Evolutionary conservation across 768 basidiomycete species (phyloP).

Genomic region (Hemileccinum rubropunctum): DNA sequence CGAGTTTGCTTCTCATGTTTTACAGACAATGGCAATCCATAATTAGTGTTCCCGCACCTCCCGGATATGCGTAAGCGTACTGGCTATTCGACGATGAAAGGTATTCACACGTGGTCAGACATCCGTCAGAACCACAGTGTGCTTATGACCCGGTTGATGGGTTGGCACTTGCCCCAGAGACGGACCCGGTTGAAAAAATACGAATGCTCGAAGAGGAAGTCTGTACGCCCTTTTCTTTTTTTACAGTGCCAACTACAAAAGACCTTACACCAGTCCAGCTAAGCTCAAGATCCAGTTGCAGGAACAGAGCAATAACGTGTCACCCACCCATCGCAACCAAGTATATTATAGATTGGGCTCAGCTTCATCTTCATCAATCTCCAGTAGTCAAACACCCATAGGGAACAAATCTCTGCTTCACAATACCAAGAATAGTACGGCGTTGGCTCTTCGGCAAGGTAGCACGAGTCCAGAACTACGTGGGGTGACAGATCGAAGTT

Average conservation of each 20-base stretch:
- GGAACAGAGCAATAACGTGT: slow-evolving; percentile 43
- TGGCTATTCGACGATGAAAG: background rate
- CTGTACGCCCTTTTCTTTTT: slow-evolving; percentile 39
- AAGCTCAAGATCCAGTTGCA: slow-evolving; percentile 61
- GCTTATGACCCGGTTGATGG: slow-evolving; percentile 87
- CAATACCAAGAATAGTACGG: slow-evolving; percentile 1
- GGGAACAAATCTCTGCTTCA: slow-evolving; percentile 7
- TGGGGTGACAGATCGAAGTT: slow-evolving; percentile 36
- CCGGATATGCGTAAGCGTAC: slow-evolving; percentile 71
- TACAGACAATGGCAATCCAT: slow-evolving; percentile 76
- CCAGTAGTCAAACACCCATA: slow-evolving; percentile 12
- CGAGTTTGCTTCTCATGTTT: slow-evolving; percentile 6
- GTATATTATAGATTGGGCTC: slow-evolving; percentile 20
- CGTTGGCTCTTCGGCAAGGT: slow-evolving; percentile 34
- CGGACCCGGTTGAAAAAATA: slow-evolving; percentile 78
- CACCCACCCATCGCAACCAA: slow-evolving; percentile 21
- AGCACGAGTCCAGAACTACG: slow-evolving; percentile 53
- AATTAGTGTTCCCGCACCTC: slow-evolving; percentile 80
- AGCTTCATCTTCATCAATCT: slow-evolving; percentile 19
- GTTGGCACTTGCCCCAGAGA: slow-evolving; percentile 69
- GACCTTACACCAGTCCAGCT: slow-evolving; percentile 38
- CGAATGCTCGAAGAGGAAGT: slow-evolving; percentile 75
- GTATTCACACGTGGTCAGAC: slow-evolving; percentile 41
- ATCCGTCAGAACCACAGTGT: slow-evolving; percentile 84
- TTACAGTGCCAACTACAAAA: slow-evolving; percentile 1